Evolutionary conservation across 768 basidiomycete species (phyloP).

Genomic region (Panellus pusillus): DNA sequence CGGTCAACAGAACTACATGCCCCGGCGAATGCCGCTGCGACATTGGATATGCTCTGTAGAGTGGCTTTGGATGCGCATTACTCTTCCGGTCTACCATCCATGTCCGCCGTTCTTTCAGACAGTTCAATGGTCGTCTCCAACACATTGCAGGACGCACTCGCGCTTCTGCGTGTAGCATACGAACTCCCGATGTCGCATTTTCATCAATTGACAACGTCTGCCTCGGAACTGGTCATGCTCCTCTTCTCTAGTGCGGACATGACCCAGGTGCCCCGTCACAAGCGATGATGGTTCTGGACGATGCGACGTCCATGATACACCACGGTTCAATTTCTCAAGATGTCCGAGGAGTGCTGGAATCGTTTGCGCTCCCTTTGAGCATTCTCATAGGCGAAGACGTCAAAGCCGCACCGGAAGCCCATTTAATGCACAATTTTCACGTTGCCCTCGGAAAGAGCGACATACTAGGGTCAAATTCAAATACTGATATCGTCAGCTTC

Average conservation of each 20-base stretch:
- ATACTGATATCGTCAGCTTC: constrained; percentile 65
- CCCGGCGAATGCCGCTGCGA: constrained; percentile 61
- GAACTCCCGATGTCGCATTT: constrained; percentile 56
- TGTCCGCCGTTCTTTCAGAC: constrained; percentile 57
- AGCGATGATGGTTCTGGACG: constrained; percentile 48
- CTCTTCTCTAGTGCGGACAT: constrained; percentile 64
- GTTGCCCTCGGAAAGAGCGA: constrained; percentile 58
- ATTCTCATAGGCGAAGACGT: constrained; percentile 68
- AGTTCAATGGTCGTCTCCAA: constrained; percentile 49
- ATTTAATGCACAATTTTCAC: constrained; percentile 67
- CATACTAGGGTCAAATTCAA: constrained; percentile 55
- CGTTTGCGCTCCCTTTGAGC: constrained; percentile 57
- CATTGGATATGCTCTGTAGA: constrained; percentile 69
- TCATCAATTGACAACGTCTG: constrained; percentile 57
- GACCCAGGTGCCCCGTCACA: constrained; percentile 63
- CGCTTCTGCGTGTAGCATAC: constrained; percentile 57
- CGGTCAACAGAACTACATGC: constrained; percentile 64
- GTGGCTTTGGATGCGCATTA: constrained; percentile 66
- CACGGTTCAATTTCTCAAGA: constrained; percentile 51
- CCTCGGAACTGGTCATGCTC: constrained; percentile 63
- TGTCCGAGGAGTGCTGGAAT: constrained; percentile 58
- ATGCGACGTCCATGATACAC: constrained; percentile 55
- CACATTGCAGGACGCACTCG: constrained; percentile 61
- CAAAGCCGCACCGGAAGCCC: constrained; percentile 68
- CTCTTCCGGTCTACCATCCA: constrained; percentile 49